A percentile compares a stretch with the other conserved stretches of the same genome.
Evolutionary conservation across 2,329 filamentous ascomycete species (phyloP).

Genomic region (Acrodontium crateriforme): DNA sequence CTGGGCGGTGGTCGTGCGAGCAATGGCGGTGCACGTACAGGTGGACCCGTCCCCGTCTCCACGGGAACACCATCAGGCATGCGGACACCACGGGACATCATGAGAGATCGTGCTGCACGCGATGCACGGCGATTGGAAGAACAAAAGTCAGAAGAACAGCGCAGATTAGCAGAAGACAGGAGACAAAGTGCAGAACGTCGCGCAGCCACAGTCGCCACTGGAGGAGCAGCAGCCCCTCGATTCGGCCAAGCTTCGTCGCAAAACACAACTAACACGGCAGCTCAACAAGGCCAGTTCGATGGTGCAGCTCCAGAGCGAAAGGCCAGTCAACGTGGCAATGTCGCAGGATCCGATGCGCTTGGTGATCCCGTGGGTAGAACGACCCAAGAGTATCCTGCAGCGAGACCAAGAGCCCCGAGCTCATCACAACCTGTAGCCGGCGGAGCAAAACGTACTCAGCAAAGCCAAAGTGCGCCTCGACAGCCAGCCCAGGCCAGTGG

Average conservation of each 20-base stretch:
- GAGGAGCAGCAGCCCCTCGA: slow-evolving; percentile 10
- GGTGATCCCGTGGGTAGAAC: slow-evolving; percentile 20
- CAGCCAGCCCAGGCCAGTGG: slow-evolving; percentile 7
- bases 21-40: slow-evolving; percentile 43
- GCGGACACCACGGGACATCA: slow-evolving; percentile 76
- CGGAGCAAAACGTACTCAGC: slow-evolving; percentile 12
- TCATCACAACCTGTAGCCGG: slow-evolving; percentile 9
- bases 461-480: slow-evolving; percentile 12
- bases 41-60: slow-evolving; percentile 40
- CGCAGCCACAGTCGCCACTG: slow-evolving; percentile 28
- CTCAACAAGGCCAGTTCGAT: slow-evolving; percentile 13
- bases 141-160: slow-evolving; percentile 28
- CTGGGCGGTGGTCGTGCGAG: slow-evolving; percentile 47
- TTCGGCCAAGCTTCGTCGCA: slow-evolving; percentile 15
- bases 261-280: slow-evolving; percentile 15
- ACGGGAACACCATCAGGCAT: slow-evolving; percentile 44
- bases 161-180: slow-evolving; percentile 36
- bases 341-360: slow-evolving; percentile 19
- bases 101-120: slow-evolving; percentile 70
- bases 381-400: slow-evolving; percentile 9
- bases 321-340: slow-evolving; percentile 8
- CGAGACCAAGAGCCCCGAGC: slow-evolving; percentile 10
- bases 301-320: slow-evolving; percentile 6
- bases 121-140: slow-evolving; percentile 58
- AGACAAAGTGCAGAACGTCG: slow-evolving; percentile 45